phyloP scores from a whole-genome alignment of 352 stramenopile species.

The Phytophthora boehmeriae region DNA sequence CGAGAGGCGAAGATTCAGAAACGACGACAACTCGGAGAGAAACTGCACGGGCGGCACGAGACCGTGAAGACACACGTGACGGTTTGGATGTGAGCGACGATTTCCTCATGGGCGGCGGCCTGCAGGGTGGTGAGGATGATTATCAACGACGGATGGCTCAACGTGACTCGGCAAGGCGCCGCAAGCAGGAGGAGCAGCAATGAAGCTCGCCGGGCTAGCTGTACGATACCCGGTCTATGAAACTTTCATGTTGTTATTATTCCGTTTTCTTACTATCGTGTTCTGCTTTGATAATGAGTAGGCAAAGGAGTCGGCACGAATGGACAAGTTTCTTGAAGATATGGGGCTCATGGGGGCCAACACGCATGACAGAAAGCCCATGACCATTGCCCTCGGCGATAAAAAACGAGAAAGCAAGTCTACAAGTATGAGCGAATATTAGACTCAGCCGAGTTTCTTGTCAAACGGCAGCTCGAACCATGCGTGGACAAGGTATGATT shows the following conservation, averaged over 20 bases:
- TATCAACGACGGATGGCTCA: conserved; percentile 49
- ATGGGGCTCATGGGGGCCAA: conserved; percentile 61
- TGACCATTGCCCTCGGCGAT: conserved; percentile 64
- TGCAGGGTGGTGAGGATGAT: conserved; percentile 20
- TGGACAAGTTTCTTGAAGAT: conserved; percentile 79
- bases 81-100: conserved; percentile 70
- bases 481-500: too few species aligned
- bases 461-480: too few species aligned
- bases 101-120: conserved; percentile 64
- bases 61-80: conserved; percentile 65
- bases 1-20: conserved; percentile 71
- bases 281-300: conserved; percentile 17
- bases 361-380: conserved; percentile 33
- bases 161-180: conserved; percentile 40
- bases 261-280: conserved; percentile 1
- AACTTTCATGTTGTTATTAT: neutral
- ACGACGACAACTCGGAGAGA: conserved; percentile 43
- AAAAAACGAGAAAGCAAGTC: neutral
- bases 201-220: conserved; percentile 45
- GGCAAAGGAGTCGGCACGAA: conserved; percentile 71
- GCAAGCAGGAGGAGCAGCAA: conserved; percentile 44
- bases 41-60: conserved; percentile 67
- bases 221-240: conserved; percentile 21
- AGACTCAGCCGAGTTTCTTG: too few species aligned
- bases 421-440: neutral